phyloP scores from a whole-genome alignment of 768 basidiomycete genomes.

The Phaeotremella fagi region DNA sequence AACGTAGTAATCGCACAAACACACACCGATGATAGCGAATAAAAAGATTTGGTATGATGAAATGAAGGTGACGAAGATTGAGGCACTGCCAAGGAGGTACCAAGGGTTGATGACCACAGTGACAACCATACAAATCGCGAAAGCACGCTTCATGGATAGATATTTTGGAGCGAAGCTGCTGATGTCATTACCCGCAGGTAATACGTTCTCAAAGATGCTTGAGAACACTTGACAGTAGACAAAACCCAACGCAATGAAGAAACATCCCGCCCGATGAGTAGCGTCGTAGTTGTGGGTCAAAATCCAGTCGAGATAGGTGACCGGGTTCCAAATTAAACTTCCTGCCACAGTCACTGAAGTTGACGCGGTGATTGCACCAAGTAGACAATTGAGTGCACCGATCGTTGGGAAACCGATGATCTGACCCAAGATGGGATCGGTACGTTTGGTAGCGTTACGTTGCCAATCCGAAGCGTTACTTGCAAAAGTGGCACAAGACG shows the following conservation, averaged over 20 bases:
- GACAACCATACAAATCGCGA: conserved; percentile 28
- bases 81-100: conserved; percentile 29
- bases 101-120: conserved; percentile 23
- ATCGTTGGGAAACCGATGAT: conserved; percentile 36
- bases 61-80: conserved; percentile 31
- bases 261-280: conserved; percentile 26
- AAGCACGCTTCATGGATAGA: conserved; percentile 30
- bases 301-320: conserved; percentile 29
- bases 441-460: conserved; percentile 22
- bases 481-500: conserved; percentile 36
- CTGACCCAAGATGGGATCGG: conserved; percentile 35
- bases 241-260: conserved; percentile 38
- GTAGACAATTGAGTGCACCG: conserved; percentile 16
- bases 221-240: conserved; percentile 35
- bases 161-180: conserved; percentile 24
- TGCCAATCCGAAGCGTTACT: conserved; percentile 39
- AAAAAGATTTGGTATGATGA: conserved; percentile 18
- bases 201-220: conserved; percentile 29
- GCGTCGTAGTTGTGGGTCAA: conserved; percentile 38
- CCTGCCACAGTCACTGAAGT: conserved; percentile 24
- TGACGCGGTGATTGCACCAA: conserved; percentile 36
- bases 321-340: conserved; percentile 34
- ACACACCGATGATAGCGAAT: conserved; percentile 22
- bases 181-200: conserved; percentile 38
- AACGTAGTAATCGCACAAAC: conserved; percentile 33